These are phyloP conservation scores for Earliella scabrosa DNA, from an alignment of 1,284 basidiomycete genomes.

Conservation along the genomic window DNA sequence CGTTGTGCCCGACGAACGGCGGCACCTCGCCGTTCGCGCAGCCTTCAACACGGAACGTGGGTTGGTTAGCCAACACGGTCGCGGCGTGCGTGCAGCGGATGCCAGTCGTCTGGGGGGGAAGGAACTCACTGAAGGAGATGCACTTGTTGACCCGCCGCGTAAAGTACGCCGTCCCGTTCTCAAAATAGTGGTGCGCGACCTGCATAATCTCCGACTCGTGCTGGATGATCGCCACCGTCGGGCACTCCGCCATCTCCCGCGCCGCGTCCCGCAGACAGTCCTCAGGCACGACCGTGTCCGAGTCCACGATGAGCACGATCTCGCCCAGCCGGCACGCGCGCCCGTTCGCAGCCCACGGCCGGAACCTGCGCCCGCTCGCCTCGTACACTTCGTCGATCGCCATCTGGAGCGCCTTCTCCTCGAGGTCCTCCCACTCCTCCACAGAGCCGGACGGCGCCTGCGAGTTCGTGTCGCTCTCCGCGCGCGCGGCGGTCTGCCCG, in stretches of 20 bases:
- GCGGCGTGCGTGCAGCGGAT: no score
- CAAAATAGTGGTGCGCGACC: slow-evolving; percentile 62
- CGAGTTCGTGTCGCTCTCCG: slow-evolving; percentile 15
- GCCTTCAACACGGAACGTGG: slow-evolving; percentile 18
- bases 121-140: slow-evolving; percentile 40
- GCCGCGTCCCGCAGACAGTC: slow-evolving; percentile 64
- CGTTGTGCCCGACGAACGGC: slow-evolving; percentile 65
- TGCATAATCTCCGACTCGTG: slow-evolving; percentile 58
- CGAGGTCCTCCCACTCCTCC: slow-evolving; percentile 36
- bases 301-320: slow-evolving; percentile 54
- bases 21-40: slow-evolving; percentile 57
- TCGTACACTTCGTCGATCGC: slow-evolving; percentile 48
- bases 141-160: slow-evolving; percentile 52
- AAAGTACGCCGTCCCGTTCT: slow-evolving; percentile 63
- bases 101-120: slow-evolving; percentile 11
- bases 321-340: slow-evolving; percentile 44
- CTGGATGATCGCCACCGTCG: slow-evolving; percentile 56
- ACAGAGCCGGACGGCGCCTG: neutral
- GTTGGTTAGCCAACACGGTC: neutral
- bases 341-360: slow-evolving; percentile 48
- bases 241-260: slow-evolving; percentile 56
- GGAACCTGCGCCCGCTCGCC: slow-evolving; percentile 40
- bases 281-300: slow-evolving; percentile 61
- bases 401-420: slow-evolving; percentile 44
- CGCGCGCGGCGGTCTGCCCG: slow-evolving; percentile 22